Percentiles rank a stretch among this genome's conserved stretches.
Evolutionary conservation across 73 alveolate genomes (phyloP).

Genomic region (Tetrahymena thermophila): DNA sequence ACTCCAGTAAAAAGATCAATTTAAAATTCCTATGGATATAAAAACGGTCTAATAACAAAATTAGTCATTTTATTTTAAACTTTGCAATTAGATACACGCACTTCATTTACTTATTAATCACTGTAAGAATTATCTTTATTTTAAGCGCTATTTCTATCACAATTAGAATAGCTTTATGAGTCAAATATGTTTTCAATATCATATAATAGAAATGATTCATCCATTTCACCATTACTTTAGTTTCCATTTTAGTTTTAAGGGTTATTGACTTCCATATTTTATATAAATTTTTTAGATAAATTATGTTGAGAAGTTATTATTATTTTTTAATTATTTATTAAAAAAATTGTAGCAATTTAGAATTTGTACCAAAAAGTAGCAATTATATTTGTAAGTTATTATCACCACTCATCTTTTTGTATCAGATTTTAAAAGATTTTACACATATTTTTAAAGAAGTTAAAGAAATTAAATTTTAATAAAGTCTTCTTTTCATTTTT

Average conservation of each 20-base stretch:
- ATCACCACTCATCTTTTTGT: not conserved
- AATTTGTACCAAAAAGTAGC: not conserved
- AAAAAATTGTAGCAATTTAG: not conserved
- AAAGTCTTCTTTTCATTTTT: not conserved
- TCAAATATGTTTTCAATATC: not conserved
- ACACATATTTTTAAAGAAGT: not conserved
- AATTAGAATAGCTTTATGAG: too few relatives aligned
- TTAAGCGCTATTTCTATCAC: too few relatives aligned
- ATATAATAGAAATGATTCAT: too few relatives aligned
- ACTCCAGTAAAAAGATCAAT: not conserved
- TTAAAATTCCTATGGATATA: not conserved
- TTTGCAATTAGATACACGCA: too few relatives aligned
- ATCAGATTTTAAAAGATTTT: not conserved
- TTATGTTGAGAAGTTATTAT: too few relatives aligned
- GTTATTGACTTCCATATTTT: not conserved
- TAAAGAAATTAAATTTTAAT: not conserved
- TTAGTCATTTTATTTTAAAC: not conserved
- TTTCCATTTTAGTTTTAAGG: not conserved
- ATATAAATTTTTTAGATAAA: too few relatives aligned
- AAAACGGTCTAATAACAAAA: not conserved
- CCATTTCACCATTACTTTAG: not conserved
- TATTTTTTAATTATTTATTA: too few relatives aligned
- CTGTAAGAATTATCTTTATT: too few relatives aligned
- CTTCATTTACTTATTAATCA: too few relatives aligned
- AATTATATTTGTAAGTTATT: not conserved